Base-by-base conservation (phyloP, 2,329 filamentous ascomycete species). In the Myriangium duriaei region DNA sequence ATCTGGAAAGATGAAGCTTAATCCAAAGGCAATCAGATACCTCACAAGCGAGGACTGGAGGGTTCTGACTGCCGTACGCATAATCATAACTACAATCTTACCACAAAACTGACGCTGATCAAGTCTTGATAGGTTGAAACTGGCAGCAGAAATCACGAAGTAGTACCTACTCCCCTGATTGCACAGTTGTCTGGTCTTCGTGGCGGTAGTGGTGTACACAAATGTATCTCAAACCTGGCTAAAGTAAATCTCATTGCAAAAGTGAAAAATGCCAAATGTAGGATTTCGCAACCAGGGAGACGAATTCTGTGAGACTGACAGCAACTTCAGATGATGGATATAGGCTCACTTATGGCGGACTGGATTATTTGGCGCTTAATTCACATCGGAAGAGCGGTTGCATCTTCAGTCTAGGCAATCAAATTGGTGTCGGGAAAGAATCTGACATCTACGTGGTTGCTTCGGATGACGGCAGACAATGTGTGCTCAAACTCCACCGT, bases 291-390 rank as follows among this genome's bases (percentile, higher is more conserved):
- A 9, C 11, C 10, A 17, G n/a, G 28, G 11, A 11, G 12, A 2
- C 10, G 12, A 11, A n/a, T 9, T 12, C 10, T 13, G 14, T 13
- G 14, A 29, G 21, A 28, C 42, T 30, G 14, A 33, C 41, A 36
- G 37, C 39, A 24, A 15, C 14, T 10, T 14, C 38, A 72, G 68
- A 98, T 63, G 91, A 98, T 54, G 91, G 91, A 44, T 98, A 98
- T 64, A 79, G 92, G 37, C 72, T 98, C 39, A 94, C 88, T 5
- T 98, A 98, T 57, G 91, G 91, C 51, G 91, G 91, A 2, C 76
- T 96, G 33, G 91, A 98, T 65, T 98, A 98, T 61, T 77, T 98
- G n/a, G 85, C 91, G 11, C 71, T 98, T 38, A 86, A 96, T 62
- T 78, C 85, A 1, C 80, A 96, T 58, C 79, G 87, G 41, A 81